phyloP scores from a whole-genome alignment of 208 protist genomes.

The Trypanosoma avium region DNA sequence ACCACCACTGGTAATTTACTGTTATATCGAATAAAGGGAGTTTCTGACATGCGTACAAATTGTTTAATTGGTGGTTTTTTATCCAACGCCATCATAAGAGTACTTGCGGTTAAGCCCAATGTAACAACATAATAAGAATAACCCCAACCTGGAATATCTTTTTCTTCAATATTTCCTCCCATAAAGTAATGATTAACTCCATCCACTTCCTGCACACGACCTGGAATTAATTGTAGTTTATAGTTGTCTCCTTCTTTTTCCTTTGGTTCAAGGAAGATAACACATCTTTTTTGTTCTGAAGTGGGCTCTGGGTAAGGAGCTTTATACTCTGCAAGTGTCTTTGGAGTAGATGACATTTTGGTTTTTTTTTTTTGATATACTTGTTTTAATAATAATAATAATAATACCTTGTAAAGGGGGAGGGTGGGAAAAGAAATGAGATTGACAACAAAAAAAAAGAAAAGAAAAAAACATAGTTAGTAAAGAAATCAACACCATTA shows the following conservation, averaged over 20 bases:
- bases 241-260: slow-evolving; percentile 44
- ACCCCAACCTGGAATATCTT: slow-evolving; percentile 59
- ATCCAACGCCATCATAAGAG: neutral
- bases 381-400: slow-evolving; percentile 5
- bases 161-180: slow-evolving; percentile 44
- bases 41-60: slow-evolving; percentile 17
- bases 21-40: slow-evolving; percentile 29
- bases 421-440: neutral
- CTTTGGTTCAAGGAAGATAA: slow-evolving; percentile 68
- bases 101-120: neutral
- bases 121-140: slow-evolving; percentile 26
- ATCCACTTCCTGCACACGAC: slow-evolving; percentile 44
- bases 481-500: too few relatives aligned
- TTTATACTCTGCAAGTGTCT: slow-evolving; percentile 55
- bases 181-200: slow-evolving; percentile 45
- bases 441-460: neutral
- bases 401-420: neutral
- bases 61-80: neutral
- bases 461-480: neutral
- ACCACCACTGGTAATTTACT: slow-evolving; percentile 35
- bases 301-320: slow-evolving; percentile 62
- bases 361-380: neutral
- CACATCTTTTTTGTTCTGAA: slow-evolving; percentile 58
- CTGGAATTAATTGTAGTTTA: slow-evolving; percentile 68
- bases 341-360: neutral